Evolutionary conservation across 2,329 filamentous ascomycete species (phyloP).

Genomic region (Ambrosiella beaveri): DNA sequence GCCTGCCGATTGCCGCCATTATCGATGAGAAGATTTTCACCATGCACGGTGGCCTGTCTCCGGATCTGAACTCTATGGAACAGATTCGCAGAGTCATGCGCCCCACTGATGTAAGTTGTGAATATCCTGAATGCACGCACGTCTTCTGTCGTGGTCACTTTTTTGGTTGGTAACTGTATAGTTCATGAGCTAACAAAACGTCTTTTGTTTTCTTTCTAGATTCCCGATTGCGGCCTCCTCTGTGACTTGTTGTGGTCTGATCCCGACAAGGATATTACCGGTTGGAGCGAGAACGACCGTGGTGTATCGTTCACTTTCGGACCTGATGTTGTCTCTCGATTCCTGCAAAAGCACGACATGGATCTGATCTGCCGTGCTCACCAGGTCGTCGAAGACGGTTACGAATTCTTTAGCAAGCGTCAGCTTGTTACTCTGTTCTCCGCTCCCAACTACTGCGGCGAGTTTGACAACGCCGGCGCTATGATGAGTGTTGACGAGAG

Average conservation of each 20-base stretch:
- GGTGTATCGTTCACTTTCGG: constrained; percentile 98
- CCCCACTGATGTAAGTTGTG: constrained; percentile 79
- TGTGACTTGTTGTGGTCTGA: constrained; percentile 98
- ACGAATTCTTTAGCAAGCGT: constrained; percentile 98
- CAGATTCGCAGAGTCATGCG: constrained; percentile 98
- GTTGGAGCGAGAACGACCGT: constrained; percentile 97
- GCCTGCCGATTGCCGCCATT: constrained; percentile 91
- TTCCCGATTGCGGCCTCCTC: constrained; percentile 90
- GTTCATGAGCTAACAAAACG: background rate
- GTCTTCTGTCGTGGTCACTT: constrained; percentile 5
- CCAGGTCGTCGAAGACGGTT: constrained; percentile 96
- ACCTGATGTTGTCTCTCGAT: constrained; percentile 88
- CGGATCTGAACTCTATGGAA: constrained; percentile 98
- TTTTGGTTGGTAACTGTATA: background rate
- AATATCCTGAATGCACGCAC: constrained; percentile 2
- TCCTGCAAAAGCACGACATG: constrained; percentile 99
- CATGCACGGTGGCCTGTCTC: constrained; percentile 95
- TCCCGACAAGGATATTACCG: constrained; percentile 96
- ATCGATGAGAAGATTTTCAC: constrained; percentile 99
- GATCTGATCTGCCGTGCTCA: constrained; percentile 97
- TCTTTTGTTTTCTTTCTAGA: constrained; percentile 35
- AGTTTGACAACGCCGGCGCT: constrained; percentile 97
- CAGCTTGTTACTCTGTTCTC: constrained; percentile 96
- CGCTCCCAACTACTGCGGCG: constrained; percentile 96
- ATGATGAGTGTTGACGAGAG: constrained; percentile 99